Conservation (phyloP, 148 eudicot genomes). For the Beta vulgaris region DNA sequence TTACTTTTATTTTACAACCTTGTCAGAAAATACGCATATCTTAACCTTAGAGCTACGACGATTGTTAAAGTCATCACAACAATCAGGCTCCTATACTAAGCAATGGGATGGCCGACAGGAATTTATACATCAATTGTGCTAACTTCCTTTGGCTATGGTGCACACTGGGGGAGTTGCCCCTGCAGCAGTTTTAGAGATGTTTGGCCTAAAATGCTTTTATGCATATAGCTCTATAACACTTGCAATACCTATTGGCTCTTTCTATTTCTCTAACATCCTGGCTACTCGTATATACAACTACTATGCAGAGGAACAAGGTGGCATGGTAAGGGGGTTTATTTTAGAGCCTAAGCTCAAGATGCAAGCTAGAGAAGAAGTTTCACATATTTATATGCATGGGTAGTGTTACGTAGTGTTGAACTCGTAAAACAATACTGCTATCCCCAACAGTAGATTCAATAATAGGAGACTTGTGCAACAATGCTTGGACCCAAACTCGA, state of each 20-base stretch:
- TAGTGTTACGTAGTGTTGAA: no score
- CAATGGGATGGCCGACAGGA: constrained; percentile 49
- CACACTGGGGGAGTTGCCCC: constrained; percentile 68
- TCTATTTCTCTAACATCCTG: constrained; percentile 47
- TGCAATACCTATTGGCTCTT: constrained; percentile 49
- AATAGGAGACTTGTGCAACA: no score
- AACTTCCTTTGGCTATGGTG: constrained; percentile 52
- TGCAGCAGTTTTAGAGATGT: constrained; percentile 55
- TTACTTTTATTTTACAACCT: constrained; percentile 6
- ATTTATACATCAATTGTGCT: constrained; percentile 51
- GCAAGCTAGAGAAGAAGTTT: constrained; percentile 14
- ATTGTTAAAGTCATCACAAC: constrained; percentile 51
- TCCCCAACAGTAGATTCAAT: no score
- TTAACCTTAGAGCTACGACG: constrained; percentile 61
- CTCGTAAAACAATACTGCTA: no score
- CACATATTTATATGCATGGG: constrained; percentile 42
- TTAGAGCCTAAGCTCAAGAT: not conserved
- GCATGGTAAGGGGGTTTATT: not conserved
- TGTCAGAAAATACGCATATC: constrained; percentile 52
- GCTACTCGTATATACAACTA: constrained; percentile 63
- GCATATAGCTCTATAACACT: constrained; percentile 52
- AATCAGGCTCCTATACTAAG: constrained; percentile 51
- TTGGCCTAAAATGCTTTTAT: constrained; percentile 62
- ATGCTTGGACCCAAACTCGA: no score
- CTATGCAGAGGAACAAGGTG: constrained; percentile 47